These are phyloP conservation scores for Cyberlindnera saturnus DNA, from an alignment of 805 yeast genomes.

Conservation along the genomic window DNA sequence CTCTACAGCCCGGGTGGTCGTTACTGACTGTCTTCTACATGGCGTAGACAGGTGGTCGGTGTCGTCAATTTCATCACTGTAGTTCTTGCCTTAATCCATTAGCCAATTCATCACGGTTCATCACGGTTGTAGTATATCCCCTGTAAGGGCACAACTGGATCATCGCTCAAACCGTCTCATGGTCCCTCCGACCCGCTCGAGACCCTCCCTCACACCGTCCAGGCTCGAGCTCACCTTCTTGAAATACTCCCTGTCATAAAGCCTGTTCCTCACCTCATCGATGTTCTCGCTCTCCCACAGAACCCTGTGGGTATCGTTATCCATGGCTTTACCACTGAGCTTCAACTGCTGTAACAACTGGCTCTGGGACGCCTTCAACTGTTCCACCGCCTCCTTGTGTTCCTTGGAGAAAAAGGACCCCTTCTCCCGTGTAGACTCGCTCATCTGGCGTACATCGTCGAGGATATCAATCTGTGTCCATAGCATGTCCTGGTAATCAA, in stretches of 20 bases:
- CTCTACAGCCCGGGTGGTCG: no score
- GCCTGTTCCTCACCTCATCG: slow-evolving; percentile 27
- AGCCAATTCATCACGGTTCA: no score
- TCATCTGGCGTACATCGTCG: slow-evolving; percentile 59
- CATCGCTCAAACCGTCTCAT: slow-evolving; percentile 13
- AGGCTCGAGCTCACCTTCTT: slow-evolving; percentile 45
- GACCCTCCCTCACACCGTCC: slow-evolving; percentile 38
- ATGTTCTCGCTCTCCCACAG: slow-evolving; percentile 21
- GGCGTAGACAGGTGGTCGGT: no score
- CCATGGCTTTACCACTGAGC: slow-evolving; percentile 15
- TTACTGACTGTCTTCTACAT: no score
- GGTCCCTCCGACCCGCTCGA: slow-evolving; percentile 47
- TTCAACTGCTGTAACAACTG: slow-evolving; percentile 12
- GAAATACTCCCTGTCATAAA: slow-evolving; percentile 47
- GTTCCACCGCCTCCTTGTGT: slow-evolving; percentile 9
- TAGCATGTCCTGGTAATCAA: slow-evolving; percentile 64
- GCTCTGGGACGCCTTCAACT: slow-evolving; percentile 14
- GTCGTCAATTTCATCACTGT: no score
- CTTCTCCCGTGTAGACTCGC: slow-evolving; percentile 12
- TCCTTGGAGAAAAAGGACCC: slow-evolving; percentile 9
- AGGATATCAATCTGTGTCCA: slow-evolving; percentile 88
- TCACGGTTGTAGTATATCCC: no score
- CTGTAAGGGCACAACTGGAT: background rate
- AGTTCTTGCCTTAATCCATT: no score
- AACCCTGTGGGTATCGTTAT: slow-evolving; percentile 10